Percentiles rank a stretch among this genome's conserved stretches.
Evolutionary conservation across 768 basidiomycete species (phyloP).

Genomic region (Agaricus bisporus): DNA sequence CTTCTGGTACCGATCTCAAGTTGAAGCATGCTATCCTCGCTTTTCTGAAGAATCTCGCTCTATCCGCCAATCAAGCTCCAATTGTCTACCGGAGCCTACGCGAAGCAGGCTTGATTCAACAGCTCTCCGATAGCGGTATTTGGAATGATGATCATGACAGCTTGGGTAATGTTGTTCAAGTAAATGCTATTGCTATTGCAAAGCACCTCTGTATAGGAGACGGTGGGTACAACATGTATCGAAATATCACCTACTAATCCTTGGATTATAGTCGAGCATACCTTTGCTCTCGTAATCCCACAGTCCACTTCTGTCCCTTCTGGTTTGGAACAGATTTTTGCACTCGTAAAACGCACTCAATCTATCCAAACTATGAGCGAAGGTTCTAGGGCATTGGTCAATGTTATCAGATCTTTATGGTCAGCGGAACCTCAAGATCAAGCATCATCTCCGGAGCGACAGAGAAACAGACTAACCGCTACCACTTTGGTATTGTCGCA

Average conservation of each 20-base stretch:
- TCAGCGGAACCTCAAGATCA: slow-evolving; percentile 9
- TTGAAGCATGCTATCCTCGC: slow-evolving; percentile 87
- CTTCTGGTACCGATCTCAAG: slow-evolving; percentile 59
- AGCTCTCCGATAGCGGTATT: slow-evolving; percentile 54
- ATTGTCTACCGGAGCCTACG: slow-evolving; percentile 55
- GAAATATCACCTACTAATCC: not conserved
- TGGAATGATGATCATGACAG: slow-evolving; percentile 70
- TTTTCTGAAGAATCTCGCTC: slow-evolving; percentile 81
- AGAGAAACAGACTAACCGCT: slow-evolving; percentile 46
- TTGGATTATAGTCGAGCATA: slow-evolving; percentile 32
- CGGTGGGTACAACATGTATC: slow-evolving; percentile 36
- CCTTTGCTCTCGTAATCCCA: slow-evolving; percentile 48
- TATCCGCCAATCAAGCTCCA: slow-evolving; percentile 51
- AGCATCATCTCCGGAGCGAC: slow-evolving; percentile 27
- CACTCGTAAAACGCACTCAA: slow-evolving; percentile 72
- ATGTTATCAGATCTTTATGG: slow-evolving; percentile 77
- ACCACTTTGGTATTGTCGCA: slow-evolving; percentile 44
- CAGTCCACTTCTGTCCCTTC: slow-evolving; percentile 23
- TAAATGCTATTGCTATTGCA: slow-evolving; percentile 79
- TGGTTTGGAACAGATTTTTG: slow-evolving; percentile 64
- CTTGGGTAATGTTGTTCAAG: slow-evolving; percentile 81
- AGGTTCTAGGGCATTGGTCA: slow-evolving; percentile 83
- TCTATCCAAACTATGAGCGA: slow-evolving; percentile 83
- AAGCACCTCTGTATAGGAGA: slow-evolving; percentile 84
- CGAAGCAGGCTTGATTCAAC: slow-evolving; percentile 55